Percentiles rank a stretch among this genome's conserved stretches.
phyloP scores from a whole-genome alignment of 2,329 filamentous ascomycete species.

The Curvularia eragrostidis region DNA sequence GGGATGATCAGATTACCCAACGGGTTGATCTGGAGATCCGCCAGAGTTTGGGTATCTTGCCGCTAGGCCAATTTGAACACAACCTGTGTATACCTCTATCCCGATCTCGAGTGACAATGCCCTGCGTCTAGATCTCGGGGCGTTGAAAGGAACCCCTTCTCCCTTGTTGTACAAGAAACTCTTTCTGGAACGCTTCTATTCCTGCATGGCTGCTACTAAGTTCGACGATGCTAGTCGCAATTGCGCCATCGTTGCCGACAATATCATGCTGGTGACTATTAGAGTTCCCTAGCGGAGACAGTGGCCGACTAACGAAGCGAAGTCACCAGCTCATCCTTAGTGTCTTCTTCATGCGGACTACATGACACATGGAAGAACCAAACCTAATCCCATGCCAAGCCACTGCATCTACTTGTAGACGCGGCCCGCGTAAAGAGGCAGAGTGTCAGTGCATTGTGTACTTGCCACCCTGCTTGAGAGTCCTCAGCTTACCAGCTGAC shows the following conservation, averaged over 20 bases:
- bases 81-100: not conserved
- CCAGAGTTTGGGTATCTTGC: not conserved
- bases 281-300: slow-evolving; percentile 26
- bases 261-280: slow-evolving; percentile 17
- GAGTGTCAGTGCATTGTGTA: slow-evolving; percentile 9
- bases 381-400: slow-evolving; percentile 19
- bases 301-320: slow-evolving; percentile 24
- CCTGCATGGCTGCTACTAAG: slow-evolving; percentile 11
- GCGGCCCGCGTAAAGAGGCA: slow-evolving; percentile 11
- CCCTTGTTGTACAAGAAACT: not conserved
- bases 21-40: slow-evolving; percentile 19
- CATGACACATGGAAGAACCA: slow-evolving; percentile 25
- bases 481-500: slow-evolving; percentile 11
- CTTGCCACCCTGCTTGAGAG: slow-evolving; percentile 8
- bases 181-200: slow-evolving; percentile 24
- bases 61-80: slow-evolving; percentile 2
- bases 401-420: slow-evolving; percentile 18
- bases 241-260: slow-evolving; percentile 20
- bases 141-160: not conserved
- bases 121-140: no score
- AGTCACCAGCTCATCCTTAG: slow-evolving; percentile 17
- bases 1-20: slow-evolving; percentile 24
- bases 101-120: no score
- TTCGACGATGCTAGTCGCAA: slow-evolving; percentile 8
- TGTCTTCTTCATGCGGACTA: slow-evolving; percentile 27